Evolutionary conservation across 768 basidiomycete genomes (phyloP).

Genomic region (Leucosporidium creatinivorum): DNA sequence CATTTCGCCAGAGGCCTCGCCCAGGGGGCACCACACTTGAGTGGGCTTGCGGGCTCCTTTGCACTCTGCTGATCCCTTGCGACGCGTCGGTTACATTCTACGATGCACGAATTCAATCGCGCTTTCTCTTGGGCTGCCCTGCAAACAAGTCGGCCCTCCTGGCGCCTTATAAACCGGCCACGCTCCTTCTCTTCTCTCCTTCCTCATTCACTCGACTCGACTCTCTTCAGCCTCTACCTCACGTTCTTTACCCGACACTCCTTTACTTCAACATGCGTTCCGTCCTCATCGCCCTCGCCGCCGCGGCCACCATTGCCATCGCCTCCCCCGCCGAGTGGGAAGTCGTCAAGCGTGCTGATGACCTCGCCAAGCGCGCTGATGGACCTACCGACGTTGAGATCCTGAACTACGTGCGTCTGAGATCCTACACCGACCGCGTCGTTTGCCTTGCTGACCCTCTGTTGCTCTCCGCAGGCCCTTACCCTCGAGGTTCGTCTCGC

Average conservation of each 20-base stretch:
- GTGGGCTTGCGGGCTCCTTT: no score
- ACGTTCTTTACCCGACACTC: neutral
- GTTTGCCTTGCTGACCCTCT: neutral
- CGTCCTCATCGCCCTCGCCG: slow-evolving; percentile 13
- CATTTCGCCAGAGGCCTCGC: no score
- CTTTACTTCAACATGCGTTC: slow-evolving; percentile 4
- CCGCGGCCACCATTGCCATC: slow-evolving; percentile 12
- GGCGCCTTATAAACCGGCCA: no score
- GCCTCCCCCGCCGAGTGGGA: slow-evolving; percentile 1
- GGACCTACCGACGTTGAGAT: slow-evolving; percentile 24
- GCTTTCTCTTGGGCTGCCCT: no score
- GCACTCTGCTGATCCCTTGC: no score
- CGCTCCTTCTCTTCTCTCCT: no score
- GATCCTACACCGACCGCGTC: neutral
- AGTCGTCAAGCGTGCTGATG: slow-evolving; percentile 11
- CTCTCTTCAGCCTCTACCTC: neutral
- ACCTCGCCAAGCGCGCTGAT: slow-evolving; percentile 8
- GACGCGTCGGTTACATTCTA: no score
- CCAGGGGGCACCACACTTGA: no score
- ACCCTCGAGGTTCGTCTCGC: slow-evolving; percentile 13
- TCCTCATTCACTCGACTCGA: no score
- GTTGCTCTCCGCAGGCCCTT: slow-evolving; percentile 1
- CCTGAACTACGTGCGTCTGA: slow-evolving; percentile 14
- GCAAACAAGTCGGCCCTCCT: no score
- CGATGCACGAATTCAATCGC: no score